These are phyloP conservation scores for Paxillus rubicundulus DNA, from an alignment of 768 basidiomycete species.

Conservation along the genomic window DNA sequence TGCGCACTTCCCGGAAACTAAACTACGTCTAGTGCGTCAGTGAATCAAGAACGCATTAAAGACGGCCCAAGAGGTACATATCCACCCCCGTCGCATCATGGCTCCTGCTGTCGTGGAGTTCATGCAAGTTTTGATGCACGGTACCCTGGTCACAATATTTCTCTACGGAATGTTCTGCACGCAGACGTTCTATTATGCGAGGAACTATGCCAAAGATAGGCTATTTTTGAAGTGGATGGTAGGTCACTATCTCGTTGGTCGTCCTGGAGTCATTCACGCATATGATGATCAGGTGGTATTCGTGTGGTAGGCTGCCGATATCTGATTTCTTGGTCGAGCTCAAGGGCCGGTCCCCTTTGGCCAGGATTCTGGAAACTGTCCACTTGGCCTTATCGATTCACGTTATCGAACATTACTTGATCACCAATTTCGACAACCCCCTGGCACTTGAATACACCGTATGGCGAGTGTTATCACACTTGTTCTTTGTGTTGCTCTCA, in stretches of 20 bases:
- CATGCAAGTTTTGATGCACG: slow-evolving; percentile 14
- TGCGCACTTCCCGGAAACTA: no score
- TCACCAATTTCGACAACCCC: slow-evolving; percentile 9
- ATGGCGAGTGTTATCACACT: slow-evolving; percentile 4
- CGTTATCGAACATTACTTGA: slow-evolving; percentile 14
- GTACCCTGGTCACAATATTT: slow-evolving; percentile 6
- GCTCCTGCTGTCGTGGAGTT: background rate
- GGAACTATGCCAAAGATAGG: slow-evolving; percentile 4
- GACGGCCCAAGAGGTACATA: no score
- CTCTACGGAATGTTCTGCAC: slow-evolving; percentile 16
- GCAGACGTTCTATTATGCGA: slow-evolving; percentile 15
- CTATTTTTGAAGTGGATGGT: slow-evolving; percentile 11
- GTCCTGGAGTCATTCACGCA: background rate
- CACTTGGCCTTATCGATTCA: slow-evolving; percentile 16
- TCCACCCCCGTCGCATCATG: no score
- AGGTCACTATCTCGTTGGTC: background rate
- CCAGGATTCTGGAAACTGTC: slow-evolving; percentile 13
- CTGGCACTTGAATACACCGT: slow-evolving; percentile 1
- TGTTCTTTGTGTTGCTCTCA: background rate
- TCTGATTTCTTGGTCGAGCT: no score
- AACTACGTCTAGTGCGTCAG: no score
- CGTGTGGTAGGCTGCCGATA: slow-evolving; percentile 8
- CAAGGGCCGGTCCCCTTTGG: background rate
- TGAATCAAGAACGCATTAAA: no score
- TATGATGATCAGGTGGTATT: slow-evolving; percentile 3